phyloP scores from a whole-genome alignment of 768 basidiomycete genomes.

The Hebeloma cylindrosporum region DNA sequence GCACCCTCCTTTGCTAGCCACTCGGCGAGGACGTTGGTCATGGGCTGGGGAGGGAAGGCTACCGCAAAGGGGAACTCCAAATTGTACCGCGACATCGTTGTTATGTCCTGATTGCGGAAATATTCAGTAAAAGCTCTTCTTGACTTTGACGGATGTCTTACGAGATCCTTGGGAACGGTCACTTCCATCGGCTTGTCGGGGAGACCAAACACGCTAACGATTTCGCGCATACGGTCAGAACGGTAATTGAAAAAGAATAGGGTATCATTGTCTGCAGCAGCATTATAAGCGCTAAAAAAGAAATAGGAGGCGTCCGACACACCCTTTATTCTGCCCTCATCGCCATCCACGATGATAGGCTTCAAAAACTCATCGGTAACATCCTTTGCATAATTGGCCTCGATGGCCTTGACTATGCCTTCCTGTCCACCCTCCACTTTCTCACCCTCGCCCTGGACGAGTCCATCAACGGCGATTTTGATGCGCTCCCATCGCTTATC shows the following conservation, averaged over 20 bases:
- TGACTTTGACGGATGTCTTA: too few species aligned
- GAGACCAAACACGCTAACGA: conserved; percentile 76
- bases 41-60: conserved; percentile 91
- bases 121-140: too few species aligned
- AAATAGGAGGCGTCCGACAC: conserved; percentile 17
- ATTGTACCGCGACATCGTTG: conserved; percentile 95
- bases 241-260: conserved; percentile 98
- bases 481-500: conserved; percentile 96
- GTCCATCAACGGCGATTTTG: conserved; percentile 84
- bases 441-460: conserved; percentile 70
- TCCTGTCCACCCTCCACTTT: conserved; percentile 47
- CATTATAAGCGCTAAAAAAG: conserved; percentile 2
- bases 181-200: conserved; percentile 85
- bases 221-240: conserved; percentile 94
- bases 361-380: conserved; percentile 96
- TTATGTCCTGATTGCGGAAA: conserved; percentile 57
- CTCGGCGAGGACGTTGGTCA: conserved; percentile 95
- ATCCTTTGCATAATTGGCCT: conserved; percentile 78
- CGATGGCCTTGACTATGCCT: conserved; percentile 64
- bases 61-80: conserved; percentile 85
- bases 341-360: conserved; percentile 85
- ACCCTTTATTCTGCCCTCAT: conserved; percentile 81
- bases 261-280: conserved; percentile 70
- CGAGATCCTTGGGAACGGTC: conserved; percentile 76
- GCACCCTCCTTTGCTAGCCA: conserved; percentile 79